phyloP scores from a whole-genome alignment of 108 stramenopile genomes.

The Conticribra guillardii region DNA sequence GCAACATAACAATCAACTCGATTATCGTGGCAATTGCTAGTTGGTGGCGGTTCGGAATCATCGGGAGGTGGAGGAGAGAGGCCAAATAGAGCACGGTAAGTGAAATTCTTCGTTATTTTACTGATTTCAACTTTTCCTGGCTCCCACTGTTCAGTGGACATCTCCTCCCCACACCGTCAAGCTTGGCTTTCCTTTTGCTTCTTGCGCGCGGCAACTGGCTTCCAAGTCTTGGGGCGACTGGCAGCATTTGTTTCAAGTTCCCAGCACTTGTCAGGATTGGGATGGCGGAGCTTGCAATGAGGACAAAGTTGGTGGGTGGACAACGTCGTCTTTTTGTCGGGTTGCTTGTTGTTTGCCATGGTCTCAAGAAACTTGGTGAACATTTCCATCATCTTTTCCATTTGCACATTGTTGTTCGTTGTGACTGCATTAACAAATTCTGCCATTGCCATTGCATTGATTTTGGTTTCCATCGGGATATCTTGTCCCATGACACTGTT shows the following conservation, averaged over 20 bases:
- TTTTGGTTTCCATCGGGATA: no score
- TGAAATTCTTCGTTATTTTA: slow-evolving; percentile 9
- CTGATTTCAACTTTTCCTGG: no score
- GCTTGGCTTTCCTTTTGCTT: neutral
- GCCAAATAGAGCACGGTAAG: neutral
- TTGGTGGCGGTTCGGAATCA: neutral
- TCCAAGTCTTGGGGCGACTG: slow-evolving; percentile 8
- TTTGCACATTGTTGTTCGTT: no score
- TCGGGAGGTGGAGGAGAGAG: slow-evolving; percentile 1
- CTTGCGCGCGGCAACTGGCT: slow-evolving; percentile 14
- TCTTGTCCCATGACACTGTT: no score
- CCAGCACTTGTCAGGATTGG: slow-evolving; percentile 7
- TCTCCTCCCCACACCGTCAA: slow-evolving; percentile 9
- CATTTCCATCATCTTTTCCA: no score
- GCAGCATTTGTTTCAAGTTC: slow-evolving; percentile 10
- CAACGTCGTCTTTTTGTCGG: neutral
- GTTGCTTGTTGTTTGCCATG: neutral
- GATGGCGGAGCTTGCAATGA: slow-evolving; percentile 5
- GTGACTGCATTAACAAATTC: no score
- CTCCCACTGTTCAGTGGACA: no score
- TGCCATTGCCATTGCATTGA: no score
- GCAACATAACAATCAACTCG: neutral
- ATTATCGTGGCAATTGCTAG: neutral
- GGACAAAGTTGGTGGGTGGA: neutral
- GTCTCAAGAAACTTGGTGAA: no score